Percentiles rank a stretch among this genome's conserved stretches.
These are phyloP conservation scores for Tricholoma matsutake DNA, from an alignment of 768 basidiomycete genomes.

Conservation along the genomic window DNA sequence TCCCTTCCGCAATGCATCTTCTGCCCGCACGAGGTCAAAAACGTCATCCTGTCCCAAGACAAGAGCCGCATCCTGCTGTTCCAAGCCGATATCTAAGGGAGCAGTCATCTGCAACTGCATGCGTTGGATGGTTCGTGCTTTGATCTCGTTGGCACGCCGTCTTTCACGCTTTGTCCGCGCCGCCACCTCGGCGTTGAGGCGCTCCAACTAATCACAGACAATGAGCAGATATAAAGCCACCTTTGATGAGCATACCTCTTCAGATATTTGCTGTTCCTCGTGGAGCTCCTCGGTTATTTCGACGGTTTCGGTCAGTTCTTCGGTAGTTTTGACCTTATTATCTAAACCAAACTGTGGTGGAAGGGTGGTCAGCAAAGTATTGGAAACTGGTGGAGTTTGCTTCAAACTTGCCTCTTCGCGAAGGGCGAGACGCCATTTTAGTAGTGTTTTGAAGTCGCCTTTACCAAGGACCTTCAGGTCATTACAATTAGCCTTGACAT, in stretches of 20 bases:
- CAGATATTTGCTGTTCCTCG: slow-evolving; percentile 85
- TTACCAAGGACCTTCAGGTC: slow-evolving; percentile 98
- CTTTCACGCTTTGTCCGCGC: slow-evolving; percentile 77
- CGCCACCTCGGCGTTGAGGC: slow-evolving; percentile 72
- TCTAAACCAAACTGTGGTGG: slow-evolving; percentile 74
- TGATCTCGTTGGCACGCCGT: slow-evolving; percentile 84
- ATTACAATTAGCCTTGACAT: slow-evolving; percentile 78
- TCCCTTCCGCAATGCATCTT: slow-evolving; percentile 37
- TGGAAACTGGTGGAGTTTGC: neutral
- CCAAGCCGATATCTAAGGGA: slow-evolving; percentile 93
- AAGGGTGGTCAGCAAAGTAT: neutral
- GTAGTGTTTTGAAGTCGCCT: slow-evolving; percentile 89
- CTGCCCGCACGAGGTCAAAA: slow-evolving; percentile 76
- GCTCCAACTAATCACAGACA: slow-evolving; percentile 63
- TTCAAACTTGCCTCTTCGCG: slow-evolving; percentile 75
- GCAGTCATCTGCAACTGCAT: slow-evolving; percentile 98
- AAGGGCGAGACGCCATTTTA: slow-evolving; percentile 87
- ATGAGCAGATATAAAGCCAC: slow-evolving; percentile 1
- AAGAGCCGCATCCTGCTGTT: slow-evolving; percentile 73
- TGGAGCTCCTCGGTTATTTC: slow-evolving; percentile 69
- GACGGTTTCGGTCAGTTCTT: slow-evolving; percentile 72
- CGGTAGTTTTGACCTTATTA: slow-evolving; percentile 65
- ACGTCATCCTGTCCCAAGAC: slow-evolving; percentile 79
- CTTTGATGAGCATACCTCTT: slow-evolving; percentile 63
- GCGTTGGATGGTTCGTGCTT: slow-evolving; percentile 82